Conservation (phyloP, 129 eudicot genomes). For the Chrysanthemum seticuspe region DNA sequence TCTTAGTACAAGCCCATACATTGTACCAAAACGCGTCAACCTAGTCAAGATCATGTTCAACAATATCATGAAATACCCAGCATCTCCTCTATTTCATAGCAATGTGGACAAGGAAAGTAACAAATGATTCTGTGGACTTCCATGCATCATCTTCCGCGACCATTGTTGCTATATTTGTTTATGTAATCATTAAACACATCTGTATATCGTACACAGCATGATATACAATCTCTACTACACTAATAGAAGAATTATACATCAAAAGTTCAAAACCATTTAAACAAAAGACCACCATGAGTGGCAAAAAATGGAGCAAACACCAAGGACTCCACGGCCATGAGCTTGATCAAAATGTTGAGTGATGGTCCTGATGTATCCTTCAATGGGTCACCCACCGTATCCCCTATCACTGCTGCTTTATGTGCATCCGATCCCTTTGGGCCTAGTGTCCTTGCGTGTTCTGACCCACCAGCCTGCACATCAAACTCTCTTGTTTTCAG, state of each 20-base stretch:
- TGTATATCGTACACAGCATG: background rate
- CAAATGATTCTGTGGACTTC: too few relatives aligned
- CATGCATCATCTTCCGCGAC: too few relatives aligned
- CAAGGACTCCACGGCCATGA: slow-evolving; percentile 54
- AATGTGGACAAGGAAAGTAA: too few relatives aligned
- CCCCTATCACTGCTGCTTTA: slow-evolving; percentile 57
- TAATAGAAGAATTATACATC: background rate
- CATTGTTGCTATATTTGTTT: too few relatives aligned
- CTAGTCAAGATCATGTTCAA: too few relatives aligned
- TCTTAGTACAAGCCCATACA: too few relatives aligned
- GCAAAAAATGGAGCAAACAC: slow-evolving; percentile 57
- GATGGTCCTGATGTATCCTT: slow-evolving; percentile 58
- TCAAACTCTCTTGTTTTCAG: background rate
- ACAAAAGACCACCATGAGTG: slow-evolving; percentile 47
- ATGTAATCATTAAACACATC: too few relatives aligned
- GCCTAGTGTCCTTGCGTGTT: slow-evolving; percentile 46
- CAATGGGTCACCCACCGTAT: slow-evolving; percentile 52
- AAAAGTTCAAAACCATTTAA: slow-evolving; percentile 31
- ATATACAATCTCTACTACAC: background rate
- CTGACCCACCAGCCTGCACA: slow-evolving; percentile 45
- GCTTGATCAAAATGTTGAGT: slow-evolving; percentile 52
- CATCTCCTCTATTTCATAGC: too few relatives aligned
- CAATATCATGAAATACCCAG: too few relatives aligned
- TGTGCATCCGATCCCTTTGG: slow-evolving; percentile 64
- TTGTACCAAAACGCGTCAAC: too few relatives aligned